phyloP scores from a whole-genome alignment of 352 stramenopile genomes.

The Peronospora farinosa region DNA sequence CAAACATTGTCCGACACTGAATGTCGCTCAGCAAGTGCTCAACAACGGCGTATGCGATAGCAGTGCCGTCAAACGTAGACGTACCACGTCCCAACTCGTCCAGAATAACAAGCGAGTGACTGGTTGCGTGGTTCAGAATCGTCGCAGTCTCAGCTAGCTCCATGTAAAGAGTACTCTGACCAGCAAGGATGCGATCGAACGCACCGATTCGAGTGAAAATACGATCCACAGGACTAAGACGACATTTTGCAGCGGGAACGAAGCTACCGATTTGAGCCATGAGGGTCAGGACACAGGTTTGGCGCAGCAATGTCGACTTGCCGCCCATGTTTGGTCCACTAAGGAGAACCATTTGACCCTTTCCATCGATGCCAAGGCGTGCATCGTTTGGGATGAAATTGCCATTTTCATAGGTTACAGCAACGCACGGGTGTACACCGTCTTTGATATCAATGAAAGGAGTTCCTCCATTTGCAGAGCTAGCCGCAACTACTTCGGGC shows the following conservation, averaged over 20 bases:
- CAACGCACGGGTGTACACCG: slow-evolving; percentile 93
- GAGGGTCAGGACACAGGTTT: slow-evolving; percentile 96
- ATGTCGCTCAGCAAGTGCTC: slow-evolving; percentile 85
- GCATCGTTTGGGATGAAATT: slow-evolving; percentile 98
- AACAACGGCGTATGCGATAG: slow-evolving; percentile 96
- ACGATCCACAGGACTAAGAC: slow-evolving; percentile 95
- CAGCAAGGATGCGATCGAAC: slow-evolving; percentile 95
- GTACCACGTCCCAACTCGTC: slow-evolving; percentile 98
- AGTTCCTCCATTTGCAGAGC: slow-evolving; percentile 32
- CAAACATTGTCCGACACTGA: slow-evolving; percentile 95
- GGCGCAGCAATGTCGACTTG: slow-evolving; percentile 96
- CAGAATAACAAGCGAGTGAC: slow-evolving; percentile 95
- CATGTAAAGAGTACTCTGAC: slow-evolving; percentile 99
- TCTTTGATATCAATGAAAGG: slow-evolving; percentile 89
- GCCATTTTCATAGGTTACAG: slow-evolving; percentile 54
- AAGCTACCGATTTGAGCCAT: slow-evolving; percentile 99
- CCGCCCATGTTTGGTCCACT: slow-evolving; percentile 98
- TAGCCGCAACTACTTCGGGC: slow-evolving; percentile 83
- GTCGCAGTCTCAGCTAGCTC: slow-evolving; percentile 97
- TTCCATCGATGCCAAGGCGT: slow-evolving; percentile 65
- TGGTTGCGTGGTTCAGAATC: slow-evolving; percentile 93
- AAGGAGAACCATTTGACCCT: slow-evolving; percentile 87
- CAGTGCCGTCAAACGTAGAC: slow-evolving; percentile 97
- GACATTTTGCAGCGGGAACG: slow-evolving; percentile 91
- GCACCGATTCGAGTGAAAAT: slow-evolving; percentile 99